Evolutionary conservation across 1,284 basidiomycete species (phyloP).

Genomic region (Schizophyllum amplum): DNA sequence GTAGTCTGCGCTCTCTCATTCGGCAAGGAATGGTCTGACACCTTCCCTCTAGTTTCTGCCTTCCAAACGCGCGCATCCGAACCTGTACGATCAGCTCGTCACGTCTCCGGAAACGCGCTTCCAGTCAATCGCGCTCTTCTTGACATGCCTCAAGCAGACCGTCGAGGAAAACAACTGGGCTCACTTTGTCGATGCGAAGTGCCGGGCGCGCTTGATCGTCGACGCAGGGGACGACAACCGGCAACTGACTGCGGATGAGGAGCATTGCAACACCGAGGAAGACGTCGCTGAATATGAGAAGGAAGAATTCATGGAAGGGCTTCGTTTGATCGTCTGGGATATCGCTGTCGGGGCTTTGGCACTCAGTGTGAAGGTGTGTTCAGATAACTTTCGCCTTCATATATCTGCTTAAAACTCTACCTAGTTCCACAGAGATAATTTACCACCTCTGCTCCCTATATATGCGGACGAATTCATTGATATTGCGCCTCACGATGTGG

Average conservation of each 20-base stretch:
- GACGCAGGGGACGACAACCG: not conserved
- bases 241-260: slow-evolving; percentile 4
- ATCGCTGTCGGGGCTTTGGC: slow-evolving; percentile 46
- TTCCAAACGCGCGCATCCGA: not conserved
- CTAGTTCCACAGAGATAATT: slow-evolving; percentile 56
- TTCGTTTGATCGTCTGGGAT: slow-evolving; percentile 40
- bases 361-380: slow-evolving; percentile 46
- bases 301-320: slow-evolving; percentile 20
- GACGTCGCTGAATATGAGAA: slow-evolving; percentile 5
- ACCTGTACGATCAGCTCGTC: slow-evolving; percentile 42
- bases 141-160: slow-evolving; percentile 37
- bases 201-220: slow-evolving; percentile 4
- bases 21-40: not conserved
- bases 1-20: too few relatives aligned
- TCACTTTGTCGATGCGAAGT: slow-evolving; percentile 8
- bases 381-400: not conserved
- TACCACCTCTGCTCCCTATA: slow-evolving; percentile 44
- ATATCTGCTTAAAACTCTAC: not conserved
- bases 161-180: slow-evolving; percentile 13
- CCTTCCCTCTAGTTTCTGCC: not conserved
- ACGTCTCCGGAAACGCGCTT: slow-evolving; percentile 50
- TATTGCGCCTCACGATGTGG: slow-evolving; percentile 37
- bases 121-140: slow-evolving; percentile 49
- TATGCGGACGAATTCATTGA: slow-evolving; percentile 39
- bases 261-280: slow-evolving; percentile 5